Evolutionary conservation across 495 filamentous ascomycete species (phyloP).

Genomic region (Podospora didyma): DNA sequence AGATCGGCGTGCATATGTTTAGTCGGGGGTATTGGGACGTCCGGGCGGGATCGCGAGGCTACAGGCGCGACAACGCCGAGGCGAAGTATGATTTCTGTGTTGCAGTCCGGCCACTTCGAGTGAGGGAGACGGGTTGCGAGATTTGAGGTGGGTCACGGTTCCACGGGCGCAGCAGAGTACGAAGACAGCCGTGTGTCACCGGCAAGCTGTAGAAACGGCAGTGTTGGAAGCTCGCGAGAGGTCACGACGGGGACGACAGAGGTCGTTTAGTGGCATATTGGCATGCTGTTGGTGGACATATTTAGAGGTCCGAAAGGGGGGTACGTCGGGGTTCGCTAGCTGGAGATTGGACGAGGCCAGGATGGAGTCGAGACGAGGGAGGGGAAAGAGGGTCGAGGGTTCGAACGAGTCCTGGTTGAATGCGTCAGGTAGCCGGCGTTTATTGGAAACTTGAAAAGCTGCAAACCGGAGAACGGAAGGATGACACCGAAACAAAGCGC

Average conservation of each 20-base stretch:
- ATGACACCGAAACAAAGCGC: background rate
- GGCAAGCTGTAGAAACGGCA: background rate
- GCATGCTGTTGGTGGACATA: conserved; percentile 15
- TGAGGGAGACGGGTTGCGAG: background rate
- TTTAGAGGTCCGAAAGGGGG: background rate
- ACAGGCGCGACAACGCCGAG: background rate
- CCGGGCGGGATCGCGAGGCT: too few relatives aligned
- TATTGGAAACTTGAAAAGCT: too few relatives aligned
- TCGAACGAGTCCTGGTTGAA: too few relatives aligned
- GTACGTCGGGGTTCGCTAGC: background rate
- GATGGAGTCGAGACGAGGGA: too few relatives aligned
- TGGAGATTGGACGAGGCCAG: too few relatives aligned
- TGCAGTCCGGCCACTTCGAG: background rate
- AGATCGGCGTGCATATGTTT: background rate
- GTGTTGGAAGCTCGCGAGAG: conserved; percentile 6
- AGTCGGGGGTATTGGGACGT: background rate
- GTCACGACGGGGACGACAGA: conserved; percentile 12
- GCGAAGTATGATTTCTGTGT: background rate
- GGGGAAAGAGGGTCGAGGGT: too few relatives aligned
- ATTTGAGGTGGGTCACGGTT: background rate
- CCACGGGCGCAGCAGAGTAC: background rate
- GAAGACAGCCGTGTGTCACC: conserved; percentile 4
- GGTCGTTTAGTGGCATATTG: conserved; percentile 30
- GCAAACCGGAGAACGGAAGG: too few relatives aligned
- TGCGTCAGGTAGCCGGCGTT: too few relatives aligned